These are phyloP conservation scores for Annona squamosa DNA, from an alignment of 164 flowering plant genomes.

Conservation along the genomic window DNA sequence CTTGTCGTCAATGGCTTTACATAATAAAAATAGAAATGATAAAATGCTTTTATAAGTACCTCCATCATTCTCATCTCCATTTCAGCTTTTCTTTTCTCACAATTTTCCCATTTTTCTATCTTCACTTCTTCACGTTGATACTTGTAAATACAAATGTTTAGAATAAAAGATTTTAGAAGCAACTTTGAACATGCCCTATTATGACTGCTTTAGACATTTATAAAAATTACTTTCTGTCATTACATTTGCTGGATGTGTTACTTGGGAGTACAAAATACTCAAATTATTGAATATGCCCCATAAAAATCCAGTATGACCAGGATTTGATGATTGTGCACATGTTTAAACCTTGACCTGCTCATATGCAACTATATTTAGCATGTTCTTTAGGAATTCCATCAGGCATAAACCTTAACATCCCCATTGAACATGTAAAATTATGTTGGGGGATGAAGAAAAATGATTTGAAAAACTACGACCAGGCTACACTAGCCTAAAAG, in stretches of 20 bases:
- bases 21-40: not conserved
- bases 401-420: not conserved
- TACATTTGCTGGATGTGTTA: not conserved
- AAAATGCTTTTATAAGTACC: slow-evolving; percentile 35
- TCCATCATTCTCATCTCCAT: slow-evolving; percentile 84
- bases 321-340: not conserved
- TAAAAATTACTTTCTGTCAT: not conserved
- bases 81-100: slow-evolving; percentile 89
- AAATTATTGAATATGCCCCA: not conserved
- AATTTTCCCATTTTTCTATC: slow-evolving; percentile 96
- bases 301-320: not conserved
- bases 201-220: not conserved
- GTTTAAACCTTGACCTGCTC: not conserved
- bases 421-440: not conserved
- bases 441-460: not conserved
- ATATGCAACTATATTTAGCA: no score
- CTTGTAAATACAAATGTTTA: slow-evolving; percentile 29
- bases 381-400: not conserved
- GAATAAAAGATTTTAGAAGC: not conserved
- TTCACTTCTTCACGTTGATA: slow-evolving; percentile 90
- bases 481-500: not conserved
- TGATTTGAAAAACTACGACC: not conserved
- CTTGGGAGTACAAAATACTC: not conserved
- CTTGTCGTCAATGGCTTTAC: no score
- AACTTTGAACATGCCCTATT: not conserved